These are phyloP conservation scores for Yarrowia keelungensis DNA, from an alignment of 805 yeast species.

Conservation along the genomic window DNA sequence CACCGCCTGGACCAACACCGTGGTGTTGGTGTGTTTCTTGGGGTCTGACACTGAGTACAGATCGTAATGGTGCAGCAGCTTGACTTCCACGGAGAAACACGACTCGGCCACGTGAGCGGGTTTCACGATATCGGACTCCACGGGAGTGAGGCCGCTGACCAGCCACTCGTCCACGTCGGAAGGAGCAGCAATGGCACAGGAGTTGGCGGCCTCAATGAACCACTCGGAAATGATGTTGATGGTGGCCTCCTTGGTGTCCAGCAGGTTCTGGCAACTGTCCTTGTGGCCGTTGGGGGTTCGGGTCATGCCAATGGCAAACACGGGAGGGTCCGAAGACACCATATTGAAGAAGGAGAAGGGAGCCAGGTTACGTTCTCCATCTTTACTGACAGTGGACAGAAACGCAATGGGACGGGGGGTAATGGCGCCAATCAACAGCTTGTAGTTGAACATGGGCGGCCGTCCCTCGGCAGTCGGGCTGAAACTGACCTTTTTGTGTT, in stretches of 20 bases:
- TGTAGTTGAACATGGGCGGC: slow-evolving; percentile 56
- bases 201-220: slow-evolving; percentile 70
- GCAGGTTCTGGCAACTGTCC: slow-evolving; percentile 59
- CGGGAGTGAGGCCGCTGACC: slow-evolving; percentile 60
- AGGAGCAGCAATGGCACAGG: slow-evolving; percentile 58
- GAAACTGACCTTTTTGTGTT: slow-evolving; percentile 55
- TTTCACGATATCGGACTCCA: slow-evolving; percentile 55
- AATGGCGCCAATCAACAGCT: slow-evolving; percentile 58
- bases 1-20: slow-evolving; percentile 61
- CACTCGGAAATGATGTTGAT: slow-evolving; percentile 67
- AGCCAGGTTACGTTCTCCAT: slow-evolving; percentile 59
- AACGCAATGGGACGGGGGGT: slow-evolving; percentile 70
- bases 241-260: slow-evolving; percentile 61
- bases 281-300: slow-evolving; percentile 53
- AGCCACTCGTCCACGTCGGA: slow-evolving; percentile 62
- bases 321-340: slow-evolving; percentile 63
- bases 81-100: slow-evolving; percentile 65
- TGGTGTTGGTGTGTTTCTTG: slow-evolving; percentile 50
- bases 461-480: slow-evolving; percentile 58
- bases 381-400: slow-evolving; percentile 56
- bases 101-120: slow-evolving; percentile 68
- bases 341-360: slow-evolving; percentile 66
- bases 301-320: slow-evolving; percentile 60
- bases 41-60: slow-evolving; percentile 56
- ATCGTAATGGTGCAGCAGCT: slow-evolving; percentile 55